Base-by-base conservation (phyloP, 2,329 filamentous ascomycete genomes). In the Fusarium transvaalense region DNA sequence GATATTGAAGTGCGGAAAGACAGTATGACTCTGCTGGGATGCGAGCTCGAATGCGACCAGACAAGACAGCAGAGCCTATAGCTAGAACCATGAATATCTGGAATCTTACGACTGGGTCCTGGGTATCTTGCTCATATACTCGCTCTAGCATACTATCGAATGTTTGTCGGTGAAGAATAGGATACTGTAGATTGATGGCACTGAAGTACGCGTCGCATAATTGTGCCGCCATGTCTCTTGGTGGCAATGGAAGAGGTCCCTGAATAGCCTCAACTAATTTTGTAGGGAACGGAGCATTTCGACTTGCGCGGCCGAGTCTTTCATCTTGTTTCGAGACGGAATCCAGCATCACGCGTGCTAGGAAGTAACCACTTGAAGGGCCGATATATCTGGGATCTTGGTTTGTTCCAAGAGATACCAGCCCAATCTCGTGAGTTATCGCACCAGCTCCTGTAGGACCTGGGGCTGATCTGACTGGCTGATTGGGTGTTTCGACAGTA, bases 41-140 rank as follows among this genome's bases (percentile, higher is more conserved):
- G 4, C 78, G 79, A 5, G 81, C 72, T 53, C 81, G 80, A 15
- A 79, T 76, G 5, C 81, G 80, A 1, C 79, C 77, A 0, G 83
- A 83, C 0, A 84, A 65, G 10, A 84, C 78, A 1, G 79, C 80
- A 1, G 84, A 80, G 3, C 82, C 80, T 23, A 87, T 81, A 1
- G 84, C 84, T 4, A 87, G 64, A 1, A 87, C 84, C 84, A 86
- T 86, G 43, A 81, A 84, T 2, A 83, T 78, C 53, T 86, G 85
- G 41, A 86, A 87, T 0, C 73, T 71, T 4, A 74, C 75, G 0
- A 77, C 70, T 0, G 81, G 75, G 1, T 78, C 74, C 6, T 65
- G 61, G 5, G 67, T 56, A 0, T 75, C 72, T 4, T 73, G 61
- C 0, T 68, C 64, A 43, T 84, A 84, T 3, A 81, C 73, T 13